Conservation (phyloP, 1,284 basidiomycete genomes). For the Marasmius tenuissimus region DNA sequence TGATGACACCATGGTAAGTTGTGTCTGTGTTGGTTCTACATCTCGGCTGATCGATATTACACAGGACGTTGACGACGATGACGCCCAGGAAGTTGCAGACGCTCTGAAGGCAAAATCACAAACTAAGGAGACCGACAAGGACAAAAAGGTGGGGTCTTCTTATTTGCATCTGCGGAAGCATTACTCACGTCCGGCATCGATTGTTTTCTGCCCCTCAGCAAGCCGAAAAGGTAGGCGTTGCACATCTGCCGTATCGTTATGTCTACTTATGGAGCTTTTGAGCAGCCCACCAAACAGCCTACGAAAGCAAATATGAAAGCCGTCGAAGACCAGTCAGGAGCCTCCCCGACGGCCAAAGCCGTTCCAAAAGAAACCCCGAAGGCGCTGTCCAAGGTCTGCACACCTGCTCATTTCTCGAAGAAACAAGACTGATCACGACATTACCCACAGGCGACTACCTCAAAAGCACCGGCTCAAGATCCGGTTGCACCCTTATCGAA, state of each 20-base stretch:
- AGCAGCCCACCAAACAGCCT: not conserved
- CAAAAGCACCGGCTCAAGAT: too few relatives aligned
- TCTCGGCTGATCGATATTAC: not conserved
- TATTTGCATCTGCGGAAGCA: too few relatives aligned
- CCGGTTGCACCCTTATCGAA: too few relatives aligned
- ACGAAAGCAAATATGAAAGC: not conserved
- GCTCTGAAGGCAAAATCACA: not conserved
- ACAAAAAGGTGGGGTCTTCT: not conserved
- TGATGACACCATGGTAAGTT: not conserved
- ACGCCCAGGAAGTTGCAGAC: not conserved
- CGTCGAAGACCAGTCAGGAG: not conserved
- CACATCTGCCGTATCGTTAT: too few relatives aligned
- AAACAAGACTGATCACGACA: too few relatives aligned
- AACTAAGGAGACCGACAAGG: not conserved
- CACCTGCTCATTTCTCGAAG: not conserved
- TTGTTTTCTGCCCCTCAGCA: too few relatives aligned
- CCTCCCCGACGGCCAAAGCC: not conserved
- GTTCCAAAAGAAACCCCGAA: not conserved
- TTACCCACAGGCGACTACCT: too few relatives aligned
- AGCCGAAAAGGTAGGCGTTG: too few relatives aligned
- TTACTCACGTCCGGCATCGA: too few relatives aligned
- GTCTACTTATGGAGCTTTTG: not conserved
- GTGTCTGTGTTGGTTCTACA: not conserved
- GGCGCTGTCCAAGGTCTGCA: not conserved
- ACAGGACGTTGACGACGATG: not conserved